These are phyloP conservation scores for Leccinum pellstonianum DNA, from an alignment of 768 basidiomycete species.

Conservation along the genomic window DNA sequence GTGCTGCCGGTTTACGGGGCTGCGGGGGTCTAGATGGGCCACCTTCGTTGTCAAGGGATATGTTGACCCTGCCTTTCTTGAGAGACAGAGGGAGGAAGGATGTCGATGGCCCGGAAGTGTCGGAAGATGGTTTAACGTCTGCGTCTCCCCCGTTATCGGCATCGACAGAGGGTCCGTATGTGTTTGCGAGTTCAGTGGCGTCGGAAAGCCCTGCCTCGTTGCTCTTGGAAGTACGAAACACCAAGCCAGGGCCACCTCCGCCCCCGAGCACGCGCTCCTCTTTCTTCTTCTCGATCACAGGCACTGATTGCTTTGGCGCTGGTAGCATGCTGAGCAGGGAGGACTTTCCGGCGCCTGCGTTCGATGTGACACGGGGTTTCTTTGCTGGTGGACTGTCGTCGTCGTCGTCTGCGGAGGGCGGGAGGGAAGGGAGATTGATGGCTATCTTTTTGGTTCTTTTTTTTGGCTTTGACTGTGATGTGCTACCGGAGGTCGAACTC, in stretches of 20 bases:
- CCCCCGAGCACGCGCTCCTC: constrained; percentile 63
- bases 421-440: constrained; percentile 33
- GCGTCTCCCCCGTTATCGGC: constrained; percentile 5
- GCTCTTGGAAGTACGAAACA: constrained; percentile 45
- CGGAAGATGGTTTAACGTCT: neutral
- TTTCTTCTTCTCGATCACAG: constrained; percentile 35
- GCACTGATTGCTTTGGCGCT: constrained; percentile 56
- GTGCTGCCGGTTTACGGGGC: constrained; percentile 24
- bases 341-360: constrained; percentile 55
- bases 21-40: constrained; percentile 11
- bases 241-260: constrained; percentile 58
- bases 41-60: constrained; percentile 46
- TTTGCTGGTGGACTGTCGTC: constrained; percentile 57
- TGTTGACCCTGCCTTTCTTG: constrained; percentile 56
- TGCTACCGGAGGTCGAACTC: constrained; percentile 4
- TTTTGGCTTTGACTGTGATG: constrained; percentile 38
- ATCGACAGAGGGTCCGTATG: constrained; percentile 21
- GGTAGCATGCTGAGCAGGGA: constrained; percentile 73
- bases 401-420: constrained; percentile 41
- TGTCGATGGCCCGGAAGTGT: constrained; percentile 28
- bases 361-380: constrained; percentile 47
- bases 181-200: constrained; percentile 22
- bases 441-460: constrained; percentile 47
- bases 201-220: constrained; percentile 9
- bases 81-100: constrained; percentile 62